These are phyloP conservation scores for Neonectria magnoliae DNA, from an alignment of 2,329 filamentous ascomycete species.

Conservation along the genomic window DNA sequence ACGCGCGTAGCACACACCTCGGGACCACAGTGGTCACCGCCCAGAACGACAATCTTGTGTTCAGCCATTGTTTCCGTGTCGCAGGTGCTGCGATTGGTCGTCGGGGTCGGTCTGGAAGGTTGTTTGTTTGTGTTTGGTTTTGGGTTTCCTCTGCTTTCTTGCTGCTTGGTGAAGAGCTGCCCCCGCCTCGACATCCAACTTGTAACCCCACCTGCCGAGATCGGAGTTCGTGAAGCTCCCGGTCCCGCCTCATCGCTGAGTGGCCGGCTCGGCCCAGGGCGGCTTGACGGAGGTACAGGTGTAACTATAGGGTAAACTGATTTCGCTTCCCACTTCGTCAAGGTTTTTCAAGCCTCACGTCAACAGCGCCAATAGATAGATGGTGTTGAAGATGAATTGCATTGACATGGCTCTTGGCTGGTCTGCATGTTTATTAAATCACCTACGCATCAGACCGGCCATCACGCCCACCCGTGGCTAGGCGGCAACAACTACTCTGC, in stretches of 20 bases:
- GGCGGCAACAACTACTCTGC: slow-evolving; percentile 12
- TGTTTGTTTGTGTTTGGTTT: slow-evolving; percentile 19
- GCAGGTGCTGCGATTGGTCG: slow-evolving; percentile 2
- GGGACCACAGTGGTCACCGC: slow-evolving; percentile 85
- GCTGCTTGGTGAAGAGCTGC: slow-evolving; percentile 28
- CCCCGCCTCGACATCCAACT: slow-evolving; percentile 37
- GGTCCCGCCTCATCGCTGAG: slow-evolving; percentile 30
- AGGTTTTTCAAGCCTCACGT: neutral
- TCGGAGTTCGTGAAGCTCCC: slow-evolving; percentile 44
- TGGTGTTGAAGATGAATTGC: neutral
- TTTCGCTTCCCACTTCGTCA: neutral
- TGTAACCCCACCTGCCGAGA: slow-evolving; percentile 50
- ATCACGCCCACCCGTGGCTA: neutral
- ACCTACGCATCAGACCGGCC: neutral
- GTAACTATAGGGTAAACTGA: neutral
- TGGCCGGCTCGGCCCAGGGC: slow-evolving; percentile 32
- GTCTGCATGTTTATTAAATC: neutral
- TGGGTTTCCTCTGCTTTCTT: slow-evolving; percentile 12
- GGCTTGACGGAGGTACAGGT: slow-evolving; percentile 5
- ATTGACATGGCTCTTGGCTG: neutral
- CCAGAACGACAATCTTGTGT: slow-evolving; percentile 84
- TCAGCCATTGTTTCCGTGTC: slow-evolving; percentile 63
- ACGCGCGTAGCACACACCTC: slow-evolving; percentile 66
- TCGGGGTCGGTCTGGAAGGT: neutral
- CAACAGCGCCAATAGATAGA: neutral